Evolutionary conservation across 2,329 filamentous ascomycete genomes (phyloP).

Genomic region (Drechslerella stenobrocha): DNA sequence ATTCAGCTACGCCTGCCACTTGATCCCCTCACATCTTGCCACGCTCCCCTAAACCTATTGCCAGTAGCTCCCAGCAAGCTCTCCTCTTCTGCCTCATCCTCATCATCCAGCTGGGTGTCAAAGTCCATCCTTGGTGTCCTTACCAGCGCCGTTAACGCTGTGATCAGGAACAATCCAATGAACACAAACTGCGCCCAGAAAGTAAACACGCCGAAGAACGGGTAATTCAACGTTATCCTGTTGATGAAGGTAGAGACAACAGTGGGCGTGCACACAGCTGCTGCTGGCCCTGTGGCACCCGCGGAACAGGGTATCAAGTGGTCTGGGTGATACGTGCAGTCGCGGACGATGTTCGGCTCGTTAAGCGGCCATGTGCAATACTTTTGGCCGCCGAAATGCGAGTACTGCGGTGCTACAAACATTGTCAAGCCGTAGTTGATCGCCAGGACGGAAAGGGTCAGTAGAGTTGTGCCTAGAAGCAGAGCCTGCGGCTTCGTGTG

Average conservation of each 20-base stretch:
- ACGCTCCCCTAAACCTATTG: conserved; percentile 78
- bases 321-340: conserved; percentile 72
- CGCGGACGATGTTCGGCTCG: conserved; percentile 63
- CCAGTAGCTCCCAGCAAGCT: conserved; percentile 82
- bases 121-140: conserved; percentile 76
- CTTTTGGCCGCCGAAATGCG: conserved; percentile 89
- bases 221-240: conserved; percentile 87
- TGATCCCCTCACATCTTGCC: conserved; percentile 75
- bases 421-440: conserved; percentile 92
- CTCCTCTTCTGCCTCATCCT: conserved; percentile 84
- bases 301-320: conserved; percentile 83
- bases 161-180: conserved; percentile 76
- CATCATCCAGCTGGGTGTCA: conserved; percentile 82
- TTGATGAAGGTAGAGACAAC: conserved; percentile 93
- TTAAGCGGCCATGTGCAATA: conserved; percentile 77
- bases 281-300: conserved; percentile 68
- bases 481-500: conserved; percentile 90
- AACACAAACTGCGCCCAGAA: conserved; percentile 98
- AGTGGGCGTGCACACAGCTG: conserved; percentile 84
- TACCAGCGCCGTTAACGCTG: conserved; percentile 78
- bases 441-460: conserved; percentile 84
- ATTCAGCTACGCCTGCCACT: background rate
- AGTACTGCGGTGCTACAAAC: conserved; percentile 93
- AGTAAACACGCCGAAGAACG: conserved; percentile 86
- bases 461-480: conserved; percentile 83